Base-by-base conservation (phyloP, 1,284 basidiomycete species). In the Phenoliferia sp. region DNA sequence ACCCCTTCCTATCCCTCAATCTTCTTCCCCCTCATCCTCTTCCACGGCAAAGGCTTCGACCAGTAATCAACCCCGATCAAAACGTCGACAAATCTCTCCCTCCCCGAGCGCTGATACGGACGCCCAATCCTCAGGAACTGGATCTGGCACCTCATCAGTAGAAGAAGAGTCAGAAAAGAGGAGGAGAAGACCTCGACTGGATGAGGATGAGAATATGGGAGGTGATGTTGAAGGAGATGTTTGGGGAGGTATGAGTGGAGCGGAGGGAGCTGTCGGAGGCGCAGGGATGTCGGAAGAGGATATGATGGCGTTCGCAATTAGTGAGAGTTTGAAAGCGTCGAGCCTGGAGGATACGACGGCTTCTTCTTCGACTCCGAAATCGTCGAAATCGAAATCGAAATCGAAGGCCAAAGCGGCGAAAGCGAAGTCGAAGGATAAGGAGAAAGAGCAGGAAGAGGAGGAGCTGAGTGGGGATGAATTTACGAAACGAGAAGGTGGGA, bases 321-420 rank as follows among this genome's bases (percentile, higher is more conserved):
- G 68, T 77, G 80, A 28, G 78, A 80, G 62, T 73, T 71, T 67
- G 67, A 77, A 54, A 77, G 80, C 57, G 76, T 81, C 68, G 62
- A 68, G 39, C 75, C 78, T 70, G 77, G 54, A 44, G 52, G 57
- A 39, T 36, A 31, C 31, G 3, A 29, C n/a, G 3, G 57, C 34
- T 29, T 33, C 35, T 12, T n/a, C n/a, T n/a, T n/a, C n/a, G 34
- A 39, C 6, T n/a, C 44, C 17, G 33, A 36, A 9, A 26, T 59
- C 1, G 58, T 36, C 3, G 33, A n/a, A n/a, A n/a, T n/a, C n/a
- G n/a, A n/a, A n/a, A n/a, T n/a, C n/a, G n/a, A n/a, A n/a, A n/a
- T n/a, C n/a, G n/a, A n/a, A 29, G 9, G 33, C 39, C 29, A 16
- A 28, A 32, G 5, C 12, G 44, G 57, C 56, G 64, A 61, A 54